Percentiles rank a stretch among this genome's conserved stretches.
These are phyloP conservation scores for Xylariaceae sp. DNA, from an alignment of 2,329 filamentous ascomycete species.

Conservation along the genomic window DNA sequence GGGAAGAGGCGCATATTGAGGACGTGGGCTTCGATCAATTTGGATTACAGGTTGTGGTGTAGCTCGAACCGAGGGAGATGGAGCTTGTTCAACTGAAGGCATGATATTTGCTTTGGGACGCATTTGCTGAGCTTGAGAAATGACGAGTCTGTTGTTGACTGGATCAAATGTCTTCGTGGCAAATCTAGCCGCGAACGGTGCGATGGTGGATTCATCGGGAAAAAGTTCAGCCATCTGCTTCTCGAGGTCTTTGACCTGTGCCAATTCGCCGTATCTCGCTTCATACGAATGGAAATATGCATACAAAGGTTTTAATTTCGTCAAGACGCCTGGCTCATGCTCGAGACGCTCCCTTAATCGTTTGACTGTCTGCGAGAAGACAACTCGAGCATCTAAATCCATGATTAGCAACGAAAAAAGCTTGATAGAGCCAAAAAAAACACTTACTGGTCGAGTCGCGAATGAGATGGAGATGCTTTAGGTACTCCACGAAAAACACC, in stretches of 20 bases:
- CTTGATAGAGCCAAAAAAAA: background rate
- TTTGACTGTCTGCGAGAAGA: conserved; percentile 92
- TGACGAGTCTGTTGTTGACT: conserved; percentile 73
- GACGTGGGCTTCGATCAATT: conserved; percentile 43
- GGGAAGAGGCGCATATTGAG: conserved; percentile 45
- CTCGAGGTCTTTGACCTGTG: conserved; percentile 87
- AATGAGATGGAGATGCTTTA: conserved; percentile 89
- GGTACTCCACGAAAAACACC: conserved; percentile 88
- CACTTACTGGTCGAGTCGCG: conserved; percentile 89
- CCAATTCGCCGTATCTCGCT: conserved; percentile 87
- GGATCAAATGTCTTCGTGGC: conserved; percentile 75
- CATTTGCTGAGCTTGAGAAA: conserved; percentile 78
- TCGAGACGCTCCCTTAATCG: conserved; percentile 75
- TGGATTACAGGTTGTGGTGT: conserved; percentile 41
- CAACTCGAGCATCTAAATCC: conserved; percentile 77
- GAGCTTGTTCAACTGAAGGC: conserved; percentile 52
- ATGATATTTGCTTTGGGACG: conserved; percentile 55
- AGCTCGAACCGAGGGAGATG: conserved; percentile 38
- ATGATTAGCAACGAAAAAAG: conserved; percentile 19
- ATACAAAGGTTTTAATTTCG: conserved; percentile 81
- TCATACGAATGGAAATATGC: conserved; percentile 94
- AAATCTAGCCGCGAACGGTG: conserved; percentile 75
- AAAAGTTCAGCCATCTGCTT: conserved; percentile 92
- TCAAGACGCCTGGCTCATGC: conserved; percentile 68
- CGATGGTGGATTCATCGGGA: conserved; percentile 76